These are phyloP conservation scores for Thermothielavioides terrestris DNA, from an alignment of 495 filamentous ascomycete genomes.

Conservation along the genomic window DNA sequence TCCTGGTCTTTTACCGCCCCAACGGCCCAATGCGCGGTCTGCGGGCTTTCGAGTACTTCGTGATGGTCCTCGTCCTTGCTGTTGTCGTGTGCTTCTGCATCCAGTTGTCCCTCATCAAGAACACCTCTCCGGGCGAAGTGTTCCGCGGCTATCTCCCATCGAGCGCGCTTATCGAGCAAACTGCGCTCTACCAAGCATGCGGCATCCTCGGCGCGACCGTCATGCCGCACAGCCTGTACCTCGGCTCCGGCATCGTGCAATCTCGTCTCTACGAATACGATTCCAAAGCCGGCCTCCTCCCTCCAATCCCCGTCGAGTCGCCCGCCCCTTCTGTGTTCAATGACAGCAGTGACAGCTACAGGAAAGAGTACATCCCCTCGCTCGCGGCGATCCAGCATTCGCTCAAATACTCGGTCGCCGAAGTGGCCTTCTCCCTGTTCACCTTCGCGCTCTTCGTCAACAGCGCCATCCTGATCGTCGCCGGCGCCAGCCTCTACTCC, in stretches of 20 bases:
- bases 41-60: constrained; percentile 71
- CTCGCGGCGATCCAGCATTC: constrained; percentile 68
- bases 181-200: constrained; percentile 69
- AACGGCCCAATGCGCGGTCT: constrained; percentile 63
- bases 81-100: constrained; percentile 90
- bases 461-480: constrained; percentile 80
- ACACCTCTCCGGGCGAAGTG: constrained; percentile 62
- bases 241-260: constrained; percentile 85
- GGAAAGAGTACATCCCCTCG: constrained; percentile 65
- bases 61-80: constrained; percentile 68
- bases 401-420: constrained; percentile 70
- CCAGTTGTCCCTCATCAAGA: constrained; percentile 68
- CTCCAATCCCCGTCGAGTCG: constrained; percentile 19
- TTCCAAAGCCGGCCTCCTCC: constrained; percentile 47
- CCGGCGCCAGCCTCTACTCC: constrained; percentile 67
- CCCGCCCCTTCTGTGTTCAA: constrained; percentile 13
- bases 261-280: constrained; percentile 75
- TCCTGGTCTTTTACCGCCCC: constrained; percentile 78
- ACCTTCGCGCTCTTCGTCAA: constrained; percentile 94
- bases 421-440: constrained; percentile 69
- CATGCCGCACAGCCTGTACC: constrained; percentile 86
- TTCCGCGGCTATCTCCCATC: constrained; percentile 81
- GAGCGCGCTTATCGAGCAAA: constrained; percentile 53
- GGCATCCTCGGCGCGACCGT: constrained; percentile 90
- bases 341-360: constrained; percentile 35